Evolutionary conservation across 2,329 filamentous ascomycete genomes (phyloP).

Genomic region (Leptoxyphium fumago): DNA sequence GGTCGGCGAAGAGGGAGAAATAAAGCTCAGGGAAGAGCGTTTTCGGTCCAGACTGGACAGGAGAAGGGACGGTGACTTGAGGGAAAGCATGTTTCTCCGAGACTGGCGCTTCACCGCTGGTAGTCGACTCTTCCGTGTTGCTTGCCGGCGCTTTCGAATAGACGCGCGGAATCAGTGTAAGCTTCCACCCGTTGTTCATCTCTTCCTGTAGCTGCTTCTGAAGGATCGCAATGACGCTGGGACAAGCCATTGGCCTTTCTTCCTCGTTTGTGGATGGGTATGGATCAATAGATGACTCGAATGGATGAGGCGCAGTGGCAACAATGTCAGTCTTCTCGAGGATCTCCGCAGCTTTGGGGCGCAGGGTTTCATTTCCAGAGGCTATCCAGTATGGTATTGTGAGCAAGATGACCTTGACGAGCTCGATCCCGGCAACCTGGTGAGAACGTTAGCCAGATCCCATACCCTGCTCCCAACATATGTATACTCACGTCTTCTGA

Average conservation of each 20-base stretch:
- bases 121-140: constrained; percentile 33
- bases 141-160: constrained; percentile 27
- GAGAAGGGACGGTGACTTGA: constrained; percentile 56
- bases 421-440: constrained; percentile 54
- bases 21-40: constrained; percentile 84
- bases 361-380: constrained; percentile 48
- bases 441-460: constrained; percentile 8
- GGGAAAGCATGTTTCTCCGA: constrained; percentile 60
- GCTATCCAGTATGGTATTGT: constrained; percentile 86
- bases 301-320: constrained; percentile 69
- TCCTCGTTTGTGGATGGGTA: constrained; percentile 50
- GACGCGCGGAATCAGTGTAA: constrained; percentile 47
- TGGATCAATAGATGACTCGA: constrained; percentile 76
- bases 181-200: constrained; percentile 57
- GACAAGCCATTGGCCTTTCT: constrained; percentile 46
- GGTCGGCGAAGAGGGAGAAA: constrained; percentile 78
- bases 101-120: constrained; percentile 38
- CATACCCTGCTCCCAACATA: background rate
- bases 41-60: constrained; percentile 57
- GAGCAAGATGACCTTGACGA: constrained; percentile 91
- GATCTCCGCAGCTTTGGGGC: constrained; percentile 59
- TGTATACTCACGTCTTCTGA: constrained; percentile 63
- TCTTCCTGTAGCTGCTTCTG: constrained; percentile 77
- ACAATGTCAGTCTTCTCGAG: constrained; percentile 94
- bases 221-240: constrained; percentile 64